A percentile compares a stretch with the other conserved stretches of the same genome.
Conservation (phyloP, 2,329 filamentous ascomycete genomes). For the Domatiomyces catenatus region DNA sequence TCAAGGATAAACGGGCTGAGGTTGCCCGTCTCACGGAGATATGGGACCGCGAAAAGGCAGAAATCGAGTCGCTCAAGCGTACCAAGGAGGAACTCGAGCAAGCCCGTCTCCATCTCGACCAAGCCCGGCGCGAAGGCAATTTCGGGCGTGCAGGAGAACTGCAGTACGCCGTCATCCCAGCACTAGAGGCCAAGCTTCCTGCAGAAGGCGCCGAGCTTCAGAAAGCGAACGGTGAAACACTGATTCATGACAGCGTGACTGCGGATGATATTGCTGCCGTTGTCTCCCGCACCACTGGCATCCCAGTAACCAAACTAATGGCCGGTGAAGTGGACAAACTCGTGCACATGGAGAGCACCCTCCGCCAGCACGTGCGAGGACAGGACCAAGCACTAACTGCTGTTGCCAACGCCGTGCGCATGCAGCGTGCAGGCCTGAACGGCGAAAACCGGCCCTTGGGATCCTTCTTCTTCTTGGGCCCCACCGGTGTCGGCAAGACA, state of each 20-base stretch:
- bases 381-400: conserved; percentile 88
- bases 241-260: conserved; percentile 90
- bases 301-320: conserved; percentile 82
- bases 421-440: conserved; percentile 82
- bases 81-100: conserved; percentile 78
- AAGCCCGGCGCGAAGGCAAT: conserved; percentile 73
- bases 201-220: conserved; percentile 40
- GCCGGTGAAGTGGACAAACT: conserved; percentile 88
- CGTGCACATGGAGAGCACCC: conserved; percentile 83
- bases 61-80: conserved; percentile 76
- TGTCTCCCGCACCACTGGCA: conserved; percentile 80
- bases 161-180: conserved; percentile 73
- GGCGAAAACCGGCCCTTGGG: conserved; percentile 84
- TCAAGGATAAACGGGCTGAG: conserved; percentile 65
- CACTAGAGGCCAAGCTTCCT: conserved; percentile 62
- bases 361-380: conserved; percentile 70
- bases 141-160: conserved; percentile 84
- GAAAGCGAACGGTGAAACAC: conserved; percentile 34
- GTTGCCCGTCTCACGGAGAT: conserved; percentile 57
- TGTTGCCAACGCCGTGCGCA: conserved; percentile 80
- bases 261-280: conserved; percentile 87
- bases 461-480: conserved; percentile 94
- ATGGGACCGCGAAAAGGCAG: conserved; percentile 78
- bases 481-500: conserved; percentile 93
- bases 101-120: conserved; percentile 70